Percentiles rank a stretch among this genome's conserved stretches.
Evolutionary conservation across 805 yeast genomes (phyloP).

Genomic region (Candida schatavii): DNA sequence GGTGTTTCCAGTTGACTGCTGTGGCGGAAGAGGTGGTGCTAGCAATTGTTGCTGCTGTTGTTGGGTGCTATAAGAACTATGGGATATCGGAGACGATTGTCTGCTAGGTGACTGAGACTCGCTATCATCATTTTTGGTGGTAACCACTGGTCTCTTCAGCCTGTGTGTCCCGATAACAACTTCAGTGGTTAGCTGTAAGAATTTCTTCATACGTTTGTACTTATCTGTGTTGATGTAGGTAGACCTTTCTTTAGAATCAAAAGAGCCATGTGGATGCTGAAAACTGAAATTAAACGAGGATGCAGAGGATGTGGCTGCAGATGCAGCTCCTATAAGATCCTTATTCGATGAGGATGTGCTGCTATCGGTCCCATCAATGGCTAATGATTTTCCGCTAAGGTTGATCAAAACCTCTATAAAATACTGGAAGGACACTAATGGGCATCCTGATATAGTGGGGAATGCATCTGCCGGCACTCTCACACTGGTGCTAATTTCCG

Average conservation of each 20-base stretch:
- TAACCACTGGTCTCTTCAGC: slow-evolving; percentile 20
- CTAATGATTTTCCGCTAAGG: slow-evolving; percentile 57
- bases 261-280: slow-evolving; percentile 13
- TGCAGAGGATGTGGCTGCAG: slow-evolving; percentile 11
- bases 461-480: slow-evolving; percentile 82
- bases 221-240: slow-evolving; percentile 75
- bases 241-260: slow-evolving; percentile 30
- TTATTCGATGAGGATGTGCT: slow-evolving; percentile 7
- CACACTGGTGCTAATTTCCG: slow-evolving; percentile 59
- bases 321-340: slow-evolving; percentile 4
- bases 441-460: slow-evolving; percentile 75
- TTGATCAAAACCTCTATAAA: slow-evolving; percentile 82
- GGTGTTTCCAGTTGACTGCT: not conserved
- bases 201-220: slow-evolving; percentile 71
- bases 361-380: slow-evolving; percentile 21
- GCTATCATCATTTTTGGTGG: slow-evolving; percentile 10
- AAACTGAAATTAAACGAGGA: slow-evolving; percentile 24
- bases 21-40: slow-evolving; percentile 8
- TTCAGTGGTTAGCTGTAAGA: slow-evolving; percentile 77
- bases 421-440: slow-evolving; percentile 76
- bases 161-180: slow-evolving; percentile 78
- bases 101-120: slow-evolving; percentile 11
- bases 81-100: slow-evolving; percentile 3
- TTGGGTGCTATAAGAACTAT: not conserved
- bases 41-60: not conserved